Conservation (phyloP, 1,284 basidiomycete species). For the Agroathelia rolfsii region DNA sequence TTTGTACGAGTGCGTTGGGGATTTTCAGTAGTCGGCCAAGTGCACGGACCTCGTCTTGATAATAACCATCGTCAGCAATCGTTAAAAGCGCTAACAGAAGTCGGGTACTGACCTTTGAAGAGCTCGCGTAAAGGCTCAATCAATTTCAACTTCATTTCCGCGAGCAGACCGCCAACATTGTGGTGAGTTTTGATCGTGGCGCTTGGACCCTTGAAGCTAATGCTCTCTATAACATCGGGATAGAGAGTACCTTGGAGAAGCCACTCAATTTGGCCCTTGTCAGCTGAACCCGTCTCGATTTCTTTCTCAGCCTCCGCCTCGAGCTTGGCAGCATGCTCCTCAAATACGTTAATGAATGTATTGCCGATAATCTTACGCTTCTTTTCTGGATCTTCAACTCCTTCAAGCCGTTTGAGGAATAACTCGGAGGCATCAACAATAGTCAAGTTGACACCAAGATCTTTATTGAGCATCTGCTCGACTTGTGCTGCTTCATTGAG, state of each 20-base stretch:
- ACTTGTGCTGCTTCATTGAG: constrained; percentile 90
- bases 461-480: constrained; percentile 85
- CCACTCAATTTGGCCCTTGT: constrained; percentile 95
- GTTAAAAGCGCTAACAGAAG: constrained; percentile 3
- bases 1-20: constrained; percentile 86
- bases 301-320: constrained; percentile 79
- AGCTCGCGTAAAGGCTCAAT: constrained; percentile 97
- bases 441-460: constrained; percentile 94
- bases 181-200: constrained; percentile 99
- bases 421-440: constrained; percentile 93
- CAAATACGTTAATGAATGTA: constrained; percentile 98
- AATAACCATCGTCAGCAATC: neutral
- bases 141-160: constrained; percentile 98
- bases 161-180: constrained; percentile 94
- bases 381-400: constrained; percentile 91
- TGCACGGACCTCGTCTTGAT: constrained; percentile 96
- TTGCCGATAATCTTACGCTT: constrained; percentile 99
- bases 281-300: constrained; percentile 54
- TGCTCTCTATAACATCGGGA: constrained; percentile 98
- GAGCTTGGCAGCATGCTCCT: constrained; percentile 84
- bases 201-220: constrained; percentile 98
- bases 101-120: constrained; percentile 77
- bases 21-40: constrained; percentile 88
- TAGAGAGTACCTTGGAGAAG: constrained; percentile 97
- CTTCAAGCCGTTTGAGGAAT: constrained; percentile 85